Evolutionary conservation across 1,284 basidiomycete species (phyloP), one percentile per base, ranked within the genome.

Genomic region (Porogramme epimiltina): DNA sequence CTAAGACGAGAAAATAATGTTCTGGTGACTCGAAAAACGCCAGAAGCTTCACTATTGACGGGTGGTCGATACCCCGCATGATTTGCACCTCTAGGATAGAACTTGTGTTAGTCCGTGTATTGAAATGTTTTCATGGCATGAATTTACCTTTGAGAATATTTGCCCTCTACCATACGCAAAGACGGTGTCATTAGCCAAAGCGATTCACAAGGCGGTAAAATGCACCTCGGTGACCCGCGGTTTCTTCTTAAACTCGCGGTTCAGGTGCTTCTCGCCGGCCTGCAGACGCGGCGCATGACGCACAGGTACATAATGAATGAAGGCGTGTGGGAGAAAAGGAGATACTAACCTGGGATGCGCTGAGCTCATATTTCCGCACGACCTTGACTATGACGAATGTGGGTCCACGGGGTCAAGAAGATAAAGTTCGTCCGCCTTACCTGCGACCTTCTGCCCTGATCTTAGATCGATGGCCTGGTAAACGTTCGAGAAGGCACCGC

Each of bases 31-130:
- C 97, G 55, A 87, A 90, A 67, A 98, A 98, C 38, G 86, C 88
- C 40, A 87, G 73, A 11, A 98, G 84, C 70, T 93, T 93, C 66
- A 99, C 89, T 62, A 99, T 90, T 26, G 87, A 84, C 6, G 91
- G 86, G 67, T 99, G 95, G 60, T 89, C 89, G 55, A 87, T 89
- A 20, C 93, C 93, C 28, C 96, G 91, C 97, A 99, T 99, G 65
- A 99, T 99, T 73, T 98, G 95, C 4, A 99, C 97, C 84, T 99
- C 97, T 91, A 65, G n/a, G n/a, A n/a, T n/a, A n/a, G n/a, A 15
- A 56, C 55, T 26, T 5, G 36, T 16, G 10, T 40, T 34, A 37
- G 33, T 16, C 13, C 24, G 24, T 10, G 20, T 18, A 42, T 23
- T 38, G 43, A 19, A 13, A 42, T 16, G 42, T 44, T 55, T 50